phyloP scores from a whole-genome alignment of 1,284 basidiomycete genomes.

The Pterulicium gracile region DNA sequence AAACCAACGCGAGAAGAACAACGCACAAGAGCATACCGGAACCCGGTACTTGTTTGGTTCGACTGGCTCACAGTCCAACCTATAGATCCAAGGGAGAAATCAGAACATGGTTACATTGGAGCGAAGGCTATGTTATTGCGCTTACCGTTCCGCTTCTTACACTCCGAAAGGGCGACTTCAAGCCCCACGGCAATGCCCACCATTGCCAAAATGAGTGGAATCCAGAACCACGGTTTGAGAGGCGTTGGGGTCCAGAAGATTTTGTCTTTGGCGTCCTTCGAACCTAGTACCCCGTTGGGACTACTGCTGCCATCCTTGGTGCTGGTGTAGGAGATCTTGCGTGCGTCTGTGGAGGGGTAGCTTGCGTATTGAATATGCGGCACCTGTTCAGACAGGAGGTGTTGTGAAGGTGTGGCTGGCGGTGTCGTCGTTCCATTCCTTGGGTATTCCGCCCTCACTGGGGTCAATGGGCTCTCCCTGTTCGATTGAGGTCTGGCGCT shows the following conservation, averaged over 20 bases:
- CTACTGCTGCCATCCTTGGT: background rate
- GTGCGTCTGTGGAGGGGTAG: background rate
- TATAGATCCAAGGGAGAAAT: constrained; percentile 11
- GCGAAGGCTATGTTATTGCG: constrained; percentile 3
- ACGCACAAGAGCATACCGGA: constrained; percentile 40
- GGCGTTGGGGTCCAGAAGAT: constrained; percentile 31
- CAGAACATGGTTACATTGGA: too few relatives aligned
- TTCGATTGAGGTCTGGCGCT: too few relatives aligned
- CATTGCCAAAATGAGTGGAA: constrained; percentile 29
- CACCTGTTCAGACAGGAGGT: background rate
- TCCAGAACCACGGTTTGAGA: constrained; percentile 35
- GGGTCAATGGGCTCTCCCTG: too few relatives aligned
- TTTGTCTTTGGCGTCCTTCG: constrained; percentile 4
- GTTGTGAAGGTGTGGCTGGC: background rate
- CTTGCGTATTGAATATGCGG: background rate
- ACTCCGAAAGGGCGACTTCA: constrained; percentile 31
- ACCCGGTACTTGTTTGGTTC: constrained; percentile 19
- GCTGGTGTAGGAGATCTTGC: background rate
- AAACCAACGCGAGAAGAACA: background rate
- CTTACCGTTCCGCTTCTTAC: constrained; percentile 30
- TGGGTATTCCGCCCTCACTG: background rate
- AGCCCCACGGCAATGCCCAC: constrained; percentile 29
- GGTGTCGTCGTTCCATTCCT: background rate
- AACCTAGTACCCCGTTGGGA: background rate
- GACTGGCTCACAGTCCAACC: constrained; percentile 30